Conservation (phyloP, 345 rosid species). For the Eucalyptus victrix region DNA sequence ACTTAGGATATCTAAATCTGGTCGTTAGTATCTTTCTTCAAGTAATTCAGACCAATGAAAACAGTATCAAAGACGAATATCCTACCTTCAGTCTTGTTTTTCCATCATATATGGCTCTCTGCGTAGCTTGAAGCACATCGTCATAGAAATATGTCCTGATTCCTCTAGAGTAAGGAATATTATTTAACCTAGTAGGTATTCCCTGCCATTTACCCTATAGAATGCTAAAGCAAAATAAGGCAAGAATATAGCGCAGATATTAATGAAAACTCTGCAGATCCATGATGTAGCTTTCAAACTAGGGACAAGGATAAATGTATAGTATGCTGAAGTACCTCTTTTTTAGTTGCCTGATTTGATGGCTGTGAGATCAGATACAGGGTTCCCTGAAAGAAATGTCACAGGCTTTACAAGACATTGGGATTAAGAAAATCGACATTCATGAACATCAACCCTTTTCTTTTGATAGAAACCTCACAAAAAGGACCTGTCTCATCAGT, state of each 20-base stretch:
- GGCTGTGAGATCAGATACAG: fast-evolving
- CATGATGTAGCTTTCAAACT: too few relatives aligned
- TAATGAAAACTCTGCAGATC: not conserved
- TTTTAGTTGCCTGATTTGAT: slow-evolving; percentile 1
- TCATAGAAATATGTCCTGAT: slow-evolving; percentile 77
- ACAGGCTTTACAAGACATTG: not conserved
- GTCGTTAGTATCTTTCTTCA: not conserved
- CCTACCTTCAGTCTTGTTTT: slow-evolving; percentile 59
- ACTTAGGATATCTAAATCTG: not conserved
- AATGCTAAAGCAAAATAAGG: slow-evolving; percentile 18
- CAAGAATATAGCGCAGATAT: not conserved
- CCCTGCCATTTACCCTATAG: slow-evolving; percentile 80
- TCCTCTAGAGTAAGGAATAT: slow-evolving; percentile 82
- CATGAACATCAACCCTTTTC: not conserved
- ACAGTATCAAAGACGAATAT: not conserved
- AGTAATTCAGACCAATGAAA: not conserved
- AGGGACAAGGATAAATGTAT: too few relatives aligned
- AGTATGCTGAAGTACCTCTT: slow-evolving; percentile 15
- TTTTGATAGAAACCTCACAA: not conserved
- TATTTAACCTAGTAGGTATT: slow-evolving; percentile 83
- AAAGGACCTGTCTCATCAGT: not conserved
- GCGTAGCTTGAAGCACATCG: slow-evolving; percentile 71
- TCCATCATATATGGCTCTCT: slow-evolving; percentile 56
- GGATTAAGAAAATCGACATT: not conserved
- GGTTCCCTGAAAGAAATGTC: too few relatives aligned